Evolutionary conservation across 495 filamentous ascomycete genomes (phyloP), one percentile per base, ranked within the genome.

Genomic region (Hypoxylon crocopeplum): DNA sequence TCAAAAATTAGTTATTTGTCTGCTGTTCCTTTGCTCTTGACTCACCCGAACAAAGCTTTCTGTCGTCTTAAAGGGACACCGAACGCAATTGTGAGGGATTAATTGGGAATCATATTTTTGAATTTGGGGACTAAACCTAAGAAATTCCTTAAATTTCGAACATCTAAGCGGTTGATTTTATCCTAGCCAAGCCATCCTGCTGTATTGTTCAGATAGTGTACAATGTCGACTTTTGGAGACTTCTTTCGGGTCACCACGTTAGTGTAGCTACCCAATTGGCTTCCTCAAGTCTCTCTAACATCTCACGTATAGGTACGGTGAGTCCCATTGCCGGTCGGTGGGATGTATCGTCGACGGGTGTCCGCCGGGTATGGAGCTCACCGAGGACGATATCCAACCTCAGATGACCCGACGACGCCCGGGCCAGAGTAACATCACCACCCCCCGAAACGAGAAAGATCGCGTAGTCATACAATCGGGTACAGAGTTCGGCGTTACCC

Each of bases 371-470:
- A 89, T 98, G 82, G 77, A 87, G 60, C 84, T 98, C 70, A 89
- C 87, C 42, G 93, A 96, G 74, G 82, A 78, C 53, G 92, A 97
- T 70, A 94, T 98, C 68, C 94, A 98, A 75, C 90, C 91, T 34
- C 94, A 97, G 74, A 87, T 98, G 84, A 95, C 88, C 22, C 87
- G 95, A 54, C 82, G 94, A 54, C 84, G 94, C 34, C 94, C 94
- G 8, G 94, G 94, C 33, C 95, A 98, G 74, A 91, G 86, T 66
- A 87, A 85, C 36, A 84, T 98, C 62, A 93, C 92, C 3, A 98
- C 94, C 22, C 94, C 95, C 29, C 86, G 94, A 30, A 83, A 98
- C 68, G 94, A 98, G 74, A 93, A 93, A 70, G 94, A 98, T 74
- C 74, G 82, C 22, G 93, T 98, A 2, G 79, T 90, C 65, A 98